phyloP scores from a whole-genome alignment of 202 grass and related monocot genomes.

The Setaria viridis region DNA sequence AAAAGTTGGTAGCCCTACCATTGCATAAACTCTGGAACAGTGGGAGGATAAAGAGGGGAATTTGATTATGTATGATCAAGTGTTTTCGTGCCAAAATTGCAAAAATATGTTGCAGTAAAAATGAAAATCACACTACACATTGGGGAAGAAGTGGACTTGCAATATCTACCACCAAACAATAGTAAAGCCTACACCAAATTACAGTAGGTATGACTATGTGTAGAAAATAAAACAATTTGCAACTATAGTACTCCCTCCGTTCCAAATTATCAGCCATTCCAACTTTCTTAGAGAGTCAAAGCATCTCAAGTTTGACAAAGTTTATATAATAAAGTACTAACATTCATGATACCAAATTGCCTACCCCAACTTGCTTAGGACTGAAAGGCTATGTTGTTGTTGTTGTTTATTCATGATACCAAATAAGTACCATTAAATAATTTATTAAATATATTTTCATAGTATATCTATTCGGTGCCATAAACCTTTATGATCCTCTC shows the following conservation, averaged over 20 bases:
- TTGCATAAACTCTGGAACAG: background rate
- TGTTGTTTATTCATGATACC: too few species aligned
- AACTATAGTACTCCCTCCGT: background rate
- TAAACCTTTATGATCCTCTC: too few species aligned
- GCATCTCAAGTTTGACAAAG: too few species aligned
- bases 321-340: too few species aligned
- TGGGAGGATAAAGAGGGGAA: background rate
- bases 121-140: background rate
- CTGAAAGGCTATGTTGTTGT: too few species aligned
- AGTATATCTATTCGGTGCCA: too few species aligned
- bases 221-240: background rate
- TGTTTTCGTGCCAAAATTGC: background rate
- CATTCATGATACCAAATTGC: too few species aligned
- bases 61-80: background rate
- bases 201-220: background rate
- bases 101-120: background rate
- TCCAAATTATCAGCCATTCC: too few species aligned
- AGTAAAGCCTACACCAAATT: background rate
- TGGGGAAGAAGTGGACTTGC: background rate
- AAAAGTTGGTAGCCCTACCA: background rate
- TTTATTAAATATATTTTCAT: too few species aligned
- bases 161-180: slow-evolving; percentile 3
- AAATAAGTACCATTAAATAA: too few species aligned
- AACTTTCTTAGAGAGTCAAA: too few species aligned
- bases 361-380: too few species aligned